Conservation (phyloP, 495 filamentous ascomycete genomes). For the Penicillium roqueforti region DNA sequence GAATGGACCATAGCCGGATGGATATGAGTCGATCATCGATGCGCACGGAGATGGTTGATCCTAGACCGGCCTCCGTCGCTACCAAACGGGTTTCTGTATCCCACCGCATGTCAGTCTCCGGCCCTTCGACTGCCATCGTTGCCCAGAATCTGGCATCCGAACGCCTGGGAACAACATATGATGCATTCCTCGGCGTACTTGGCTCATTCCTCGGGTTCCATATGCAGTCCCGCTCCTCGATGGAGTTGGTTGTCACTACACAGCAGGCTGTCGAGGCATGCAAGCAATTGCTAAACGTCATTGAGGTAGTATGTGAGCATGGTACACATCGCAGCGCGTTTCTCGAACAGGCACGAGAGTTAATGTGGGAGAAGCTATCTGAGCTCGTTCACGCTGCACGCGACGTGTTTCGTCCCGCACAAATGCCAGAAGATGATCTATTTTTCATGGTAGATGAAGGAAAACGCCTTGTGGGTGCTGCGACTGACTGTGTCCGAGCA, state of each 20-base stretch:
- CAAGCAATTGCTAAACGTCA: conserved; percentile 66
- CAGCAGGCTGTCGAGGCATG: conserved; percentile 80
- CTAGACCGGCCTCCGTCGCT: conserved; percentile 32
- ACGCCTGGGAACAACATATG: conserved; percentile 71
- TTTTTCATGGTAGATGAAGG: conserved; percentile 79
- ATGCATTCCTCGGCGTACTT: conserved; percentile 80
- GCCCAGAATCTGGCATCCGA: conserved; percentile 57
- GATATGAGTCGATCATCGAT: conserved; percentile 37
- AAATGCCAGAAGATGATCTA: conserved; percentile 61
- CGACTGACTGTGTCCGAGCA: conserved; percentile 83
- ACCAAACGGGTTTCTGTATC: conserved; percentile 53
- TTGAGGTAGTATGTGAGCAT: conserved; percentile 80
- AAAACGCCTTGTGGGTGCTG: conserved; percentile 69
- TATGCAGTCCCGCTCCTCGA: conserved; percentile 80
- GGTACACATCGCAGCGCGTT: conserved; percentile 59
- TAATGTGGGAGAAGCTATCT: conserved; percentile 75
- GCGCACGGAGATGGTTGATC: conserved; percentile 34
- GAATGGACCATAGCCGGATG: conserved; percentile 31
- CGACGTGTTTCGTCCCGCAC: conserved; percentile 64
- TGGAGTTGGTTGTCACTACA: conserved; percentile 70
- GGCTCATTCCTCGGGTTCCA: conserved; percentile 91
- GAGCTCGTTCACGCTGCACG: conserved; percentile 75
- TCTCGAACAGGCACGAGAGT: conserved; percentile 64
- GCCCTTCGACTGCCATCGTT: conserved; percentile 39
- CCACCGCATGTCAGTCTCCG: conserved; percentile 52